Evolutionary conservation across 1,284 basidiomycete species (phyloP).

Genomic region (Trichosporon coremiiforme): DNA sequence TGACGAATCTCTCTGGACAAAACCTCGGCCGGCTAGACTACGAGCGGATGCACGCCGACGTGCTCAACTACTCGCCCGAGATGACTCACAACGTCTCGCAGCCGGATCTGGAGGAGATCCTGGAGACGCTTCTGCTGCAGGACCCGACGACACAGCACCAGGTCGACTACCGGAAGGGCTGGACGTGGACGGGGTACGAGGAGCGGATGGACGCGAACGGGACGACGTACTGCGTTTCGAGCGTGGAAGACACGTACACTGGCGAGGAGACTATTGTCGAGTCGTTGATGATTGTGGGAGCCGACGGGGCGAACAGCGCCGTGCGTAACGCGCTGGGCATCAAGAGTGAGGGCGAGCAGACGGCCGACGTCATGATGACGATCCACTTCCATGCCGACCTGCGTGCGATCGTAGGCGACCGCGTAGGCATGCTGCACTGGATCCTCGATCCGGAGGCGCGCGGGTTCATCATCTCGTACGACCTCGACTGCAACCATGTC

Average conservation of each 20-base stretch:
- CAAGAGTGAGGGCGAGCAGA: constrained; percentile 36
- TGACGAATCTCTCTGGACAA: constrained; percentile 33
- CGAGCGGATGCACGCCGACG: constrained; percentile 33
- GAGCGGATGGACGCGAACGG: constrained; percentile 27
- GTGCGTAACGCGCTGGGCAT: constrained; percentile 32
- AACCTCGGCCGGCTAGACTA: constrained; percentile 35
- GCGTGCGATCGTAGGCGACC: constrained; percentile 35
- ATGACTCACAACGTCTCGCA: constrained; percentile 41
- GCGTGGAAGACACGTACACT: constrained; percentile 35
- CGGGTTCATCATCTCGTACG: constrained; percentile 39
- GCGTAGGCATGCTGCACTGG: constrained; percentile 39
- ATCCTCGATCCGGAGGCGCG: constrained; percentile 37
- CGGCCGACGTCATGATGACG: constrained; percentile 38
- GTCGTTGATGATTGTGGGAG: constrained; percentile 34
- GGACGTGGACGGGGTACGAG: constrained; percentile 36
- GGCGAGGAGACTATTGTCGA: constrained; percentile 31
- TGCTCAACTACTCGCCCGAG: constrained; percentile 35
- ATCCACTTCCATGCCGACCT: constrained; percentile 38
- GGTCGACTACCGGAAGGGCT: constrained; percentile 35
- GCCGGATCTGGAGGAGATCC: constrained; percentile 36
- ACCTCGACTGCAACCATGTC: constrained; percentile 38
- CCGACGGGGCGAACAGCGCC: constrained; percentile 39
- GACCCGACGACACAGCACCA: constrained; percentile 20
- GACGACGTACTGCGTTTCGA: constrained; percentile 28
- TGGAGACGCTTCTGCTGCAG: constrained; percentile 28